Base-by-base conservation (phyloP, 352 stramenopile genomes). In the Globisporangium rhizosaccharum region DNA sequence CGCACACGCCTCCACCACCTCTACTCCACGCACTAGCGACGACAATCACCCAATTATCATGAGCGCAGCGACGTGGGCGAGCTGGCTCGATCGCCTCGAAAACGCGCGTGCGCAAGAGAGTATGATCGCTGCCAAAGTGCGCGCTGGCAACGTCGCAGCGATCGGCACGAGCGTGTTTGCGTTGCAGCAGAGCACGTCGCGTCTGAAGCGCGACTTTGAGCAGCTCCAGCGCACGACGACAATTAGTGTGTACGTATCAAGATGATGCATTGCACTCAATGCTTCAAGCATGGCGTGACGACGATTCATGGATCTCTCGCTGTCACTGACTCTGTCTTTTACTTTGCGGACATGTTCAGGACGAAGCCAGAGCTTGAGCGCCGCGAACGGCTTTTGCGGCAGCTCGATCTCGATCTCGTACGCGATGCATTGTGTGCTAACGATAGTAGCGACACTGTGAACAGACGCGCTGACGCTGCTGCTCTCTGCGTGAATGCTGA, bases 101-200 rank as follows among this genome's bases (percentile, higher is more conserved):
- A 84, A 74, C 57, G 85, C 85, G 41, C 76, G 85, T 48, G 60
- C 68, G 23, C 79, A 92, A 61, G 78, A 94, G 63, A 76, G 73
- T 61, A 72, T 71, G 45, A 58, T 92, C 47, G 72, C 73, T 20
- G 67, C 54, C 47, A 92, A 92, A 56, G 82, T 94, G 46, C 82
- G 79, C 47, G 65, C 73, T 2, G 81, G 78, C 1, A 90, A 92
- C 60, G 62, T 70, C 20, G 62, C 75, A 3, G 66, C 77, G 23
- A 73, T 92, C 45, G 82, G 82, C 57, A 89, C 82, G 20, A 92
- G 85, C 69, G 85, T 88, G 44, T 94, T 92, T 61, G 82, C 81
- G 44, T 61, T 94, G 62, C 85, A 94, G 65, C 85, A 94, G 73
- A 90, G 78, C 53, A 76, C 85, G n/a, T 73, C 82, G 55, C 81